phyloP scores from a whole-genome alignment of 768 basidiomycete species.

The Suillus plorans region DNA sequence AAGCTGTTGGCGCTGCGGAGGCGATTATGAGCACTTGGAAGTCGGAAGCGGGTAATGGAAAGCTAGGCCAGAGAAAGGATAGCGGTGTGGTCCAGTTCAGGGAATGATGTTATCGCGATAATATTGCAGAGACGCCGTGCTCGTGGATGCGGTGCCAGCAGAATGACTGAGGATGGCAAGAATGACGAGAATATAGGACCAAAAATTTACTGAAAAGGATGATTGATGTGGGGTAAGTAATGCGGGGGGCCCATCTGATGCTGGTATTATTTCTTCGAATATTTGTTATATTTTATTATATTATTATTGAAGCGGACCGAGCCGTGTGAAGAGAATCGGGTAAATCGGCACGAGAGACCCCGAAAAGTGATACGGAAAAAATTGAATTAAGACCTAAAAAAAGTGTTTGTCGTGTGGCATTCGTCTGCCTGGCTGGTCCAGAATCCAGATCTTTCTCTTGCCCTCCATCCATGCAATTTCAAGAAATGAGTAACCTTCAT shows the following conservation, averaged over 20 bases:
- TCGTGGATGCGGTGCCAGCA: neutral
- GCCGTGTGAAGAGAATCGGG: neutral
- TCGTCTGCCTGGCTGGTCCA: neutral
- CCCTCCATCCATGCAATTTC: slow-evolving; percentile 1
- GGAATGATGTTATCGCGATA: neutral
- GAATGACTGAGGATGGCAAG: neutral
- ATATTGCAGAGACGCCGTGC: neutral
- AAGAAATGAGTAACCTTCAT: neutral
- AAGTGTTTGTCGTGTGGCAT: neutral
- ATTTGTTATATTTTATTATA: neutral
- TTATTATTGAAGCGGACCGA: neutral
- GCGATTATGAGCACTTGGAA: neutral
- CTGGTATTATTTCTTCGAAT: neutral
- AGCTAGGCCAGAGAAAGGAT: neutral
- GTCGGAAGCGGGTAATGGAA: neutral
- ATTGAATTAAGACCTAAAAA: neutral
- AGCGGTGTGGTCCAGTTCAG: neutral
- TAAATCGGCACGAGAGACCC: slow-evolving; percentile 1
- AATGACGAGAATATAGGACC: neutral
- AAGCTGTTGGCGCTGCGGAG: neutral
- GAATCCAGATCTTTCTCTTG: slow-evolving; percentile 1
- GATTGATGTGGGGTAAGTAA: slow-evolving; percentile 13
- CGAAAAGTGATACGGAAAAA: neutral
- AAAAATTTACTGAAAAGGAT: neutral
- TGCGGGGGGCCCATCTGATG: slow-evolving; percentile 8